Evolutionary conservation across 179 eudicot species (phyloP), one percentile per base, ranked within the genome.

Genomic region (Corrigiola litoralis): DNA sequence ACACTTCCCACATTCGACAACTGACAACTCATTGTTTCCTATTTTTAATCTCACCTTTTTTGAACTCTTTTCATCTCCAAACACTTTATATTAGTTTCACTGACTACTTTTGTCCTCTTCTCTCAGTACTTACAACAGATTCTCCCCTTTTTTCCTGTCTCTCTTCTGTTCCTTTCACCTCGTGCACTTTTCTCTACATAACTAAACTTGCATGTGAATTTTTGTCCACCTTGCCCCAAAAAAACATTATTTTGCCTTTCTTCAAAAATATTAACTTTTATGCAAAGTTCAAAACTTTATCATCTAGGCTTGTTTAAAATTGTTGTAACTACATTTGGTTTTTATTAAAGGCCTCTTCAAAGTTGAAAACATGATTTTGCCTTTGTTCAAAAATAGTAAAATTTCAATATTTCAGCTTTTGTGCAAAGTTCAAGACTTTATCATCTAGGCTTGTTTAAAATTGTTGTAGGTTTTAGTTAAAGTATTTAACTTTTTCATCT

Each of bases 91-190:
- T n/a, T n/a, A n/a, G n/a, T n/a, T 59, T 59, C 36, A 41, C 49
- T 59, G 5, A 58, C 63, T n/a, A n/a, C n/a, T 58, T 40, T 34
- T 58, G 63, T 58, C 63, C 14, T 58, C 13, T 58, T 38, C 8
- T 41, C 12, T 10, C n/a, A 23, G 13, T 6, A 11, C 6, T 38
- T 23, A n/a, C n/a, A n/a, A n/a, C 21, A 23, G 63, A 58, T 58
- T 58, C 61, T 57, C n/a, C 46, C 61, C 61, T 36, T 38, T 58
- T 25, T 51, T 23, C 2, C 23, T 48, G 8, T 53, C 58, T 31
- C 36, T 31, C 58, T 12, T 53, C 44, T 56, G 23, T 33, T 55
- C 4, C 47, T 40, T 40, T 7, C 12, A 14, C 64, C 64, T 59
- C 64, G 50, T 59, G 64, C 64, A 59, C 34, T 41, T 59, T 14